phyloP scores from a whole-genome alignment of 495 filamentous ascomycete species.

The Penicillium odoratum region DNA sequence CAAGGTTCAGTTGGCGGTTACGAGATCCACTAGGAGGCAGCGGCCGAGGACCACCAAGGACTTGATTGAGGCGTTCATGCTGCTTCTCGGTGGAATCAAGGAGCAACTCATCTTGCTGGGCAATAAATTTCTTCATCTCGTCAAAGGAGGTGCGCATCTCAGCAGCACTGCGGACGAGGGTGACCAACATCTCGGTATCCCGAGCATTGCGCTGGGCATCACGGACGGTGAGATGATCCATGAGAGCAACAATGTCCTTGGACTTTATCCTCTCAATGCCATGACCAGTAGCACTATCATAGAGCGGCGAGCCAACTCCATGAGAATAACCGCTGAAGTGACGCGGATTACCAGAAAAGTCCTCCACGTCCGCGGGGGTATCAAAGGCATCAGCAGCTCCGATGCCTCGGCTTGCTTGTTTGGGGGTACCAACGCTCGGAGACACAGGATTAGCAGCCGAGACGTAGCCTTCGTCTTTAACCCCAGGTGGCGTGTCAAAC shows the following conservation, averaged over 20 bases:
- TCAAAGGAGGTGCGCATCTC: constrained; percentile 98
- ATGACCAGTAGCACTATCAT: constrained; percentile 84
- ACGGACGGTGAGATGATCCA: constrained; percentile 97
- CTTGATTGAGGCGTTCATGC: constrained; percentile 79
- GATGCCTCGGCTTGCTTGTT: constrained; percentile 59
- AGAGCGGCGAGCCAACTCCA: constrained; percentile 72
- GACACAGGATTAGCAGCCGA: constrained; percentile 74
- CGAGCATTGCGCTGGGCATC: constrained; percentile 96
- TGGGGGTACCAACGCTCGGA: constrained; percentile 58
- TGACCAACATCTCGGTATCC: constrained; percentile 95
- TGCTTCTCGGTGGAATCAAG: constrained; percentile 81
- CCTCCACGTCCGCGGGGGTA: constrained; percentile 62
- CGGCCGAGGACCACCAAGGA: constrained; percentile 85
- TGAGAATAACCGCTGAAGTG: constrained; percentile 89
- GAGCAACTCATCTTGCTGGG: constrained; percentile 79
- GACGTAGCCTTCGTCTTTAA: constrained; percentile 87
- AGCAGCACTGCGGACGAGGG: constrained; percentile 87
- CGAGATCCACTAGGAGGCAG: constrained; percentile 56
- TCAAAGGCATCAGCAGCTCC: constrained; percentile 57
- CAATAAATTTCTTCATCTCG: constrained; percentile 90
- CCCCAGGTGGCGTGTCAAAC: constrained; percentile 44
- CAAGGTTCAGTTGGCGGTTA: constrained; percentile 51
- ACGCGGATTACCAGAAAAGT: constrained; percentile 61
- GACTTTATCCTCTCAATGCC: constrained; percentile 93
- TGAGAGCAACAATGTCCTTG: constrained; percentile 94